These are phyloP conservation scores for Xylariales sp. DNA, from an alignment of 2,329 filamentous ascomycete genomes.

Conservation along the genomic window DNA sequence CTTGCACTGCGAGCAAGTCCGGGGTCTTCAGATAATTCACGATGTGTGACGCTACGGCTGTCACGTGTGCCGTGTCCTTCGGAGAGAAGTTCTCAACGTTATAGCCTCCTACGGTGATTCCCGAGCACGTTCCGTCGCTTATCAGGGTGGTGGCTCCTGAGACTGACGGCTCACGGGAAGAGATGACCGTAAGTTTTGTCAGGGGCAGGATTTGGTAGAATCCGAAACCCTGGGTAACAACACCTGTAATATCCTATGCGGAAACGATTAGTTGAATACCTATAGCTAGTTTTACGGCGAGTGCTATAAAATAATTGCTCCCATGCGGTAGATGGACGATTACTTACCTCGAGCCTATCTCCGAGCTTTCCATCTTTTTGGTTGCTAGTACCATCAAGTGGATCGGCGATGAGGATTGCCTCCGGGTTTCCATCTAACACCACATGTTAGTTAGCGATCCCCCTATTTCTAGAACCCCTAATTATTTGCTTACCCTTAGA, in stretches of 20 bases:
- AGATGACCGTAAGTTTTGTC: constrained; percentile 64
- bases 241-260: constrained; percentile 68
- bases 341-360: constrained; percentile 66
- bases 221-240: constrained; percentile 73
- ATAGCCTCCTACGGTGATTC: constrained; percentile 73
- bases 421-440: constrained; percentile 74
- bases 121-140: constrained; percentile 67
- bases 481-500: constrained; percentile 57
- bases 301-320: background rate
- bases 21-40: constrained; percentile 71
- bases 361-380: constrained; percentile 70
- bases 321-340: no score
- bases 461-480: background rate
- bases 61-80: constrained; percentile 62
- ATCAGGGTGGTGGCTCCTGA: constrained; percentile 64
- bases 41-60: constrained; percentile 72
- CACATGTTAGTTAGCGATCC: constrained; percentile 18
- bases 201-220: constrained; percentile 76
- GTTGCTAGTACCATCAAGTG: constrained; percentile 73
- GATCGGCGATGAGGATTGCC: constrained; percentile 71
- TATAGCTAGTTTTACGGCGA: background rate
- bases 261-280: background rate
- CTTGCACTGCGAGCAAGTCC: constrained; percentile 75
- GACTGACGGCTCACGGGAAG: constrained; percentile 57
- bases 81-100: constrained; percentile 77